Evolutionary conservation across 1,284 basidiomycete genomes (phyloP).

Genomic region (Malassezia equina): DNA sequence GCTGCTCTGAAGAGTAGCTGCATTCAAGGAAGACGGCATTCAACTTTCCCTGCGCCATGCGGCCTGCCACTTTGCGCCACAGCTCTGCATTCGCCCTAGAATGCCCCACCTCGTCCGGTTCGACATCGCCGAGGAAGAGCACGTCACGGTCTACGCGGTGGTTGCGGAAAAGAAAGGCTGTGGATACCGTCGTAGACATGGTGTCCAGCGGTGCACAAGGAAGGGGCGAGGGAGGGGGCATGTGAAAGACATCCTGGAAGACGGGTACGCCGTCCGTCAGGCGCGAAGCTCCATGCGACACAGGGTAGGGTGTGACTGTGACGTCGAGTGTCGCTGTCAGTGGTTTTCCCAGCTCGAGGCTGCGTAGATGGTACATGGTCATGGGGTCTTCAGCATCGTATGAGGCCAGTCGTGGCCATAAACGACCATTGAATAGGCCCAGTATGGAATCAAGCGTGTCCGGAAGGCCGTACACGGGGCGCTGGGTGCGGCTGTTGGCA

Average conservation of each 20-base stretch:
- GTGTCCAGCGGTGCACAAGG: slow-evolving; percentile 26
- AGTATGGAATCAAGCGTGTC: slow-evolving; percentile 61
- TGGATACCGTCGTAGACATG: slow-evolving; percentile 23
- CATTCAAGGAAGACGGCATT: slow-evolving; percentile 40
- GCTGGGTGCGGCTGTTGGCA: slow-evolving; percentile 60
- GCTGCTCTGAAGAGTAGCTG: slow-evolving; percentile 33
- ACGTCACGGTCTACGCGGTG: slow-evolving; percentile 32
- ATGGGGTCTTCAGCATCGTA: slow-evolving; percentile 54
- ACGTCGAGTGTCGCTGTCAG: neutral
- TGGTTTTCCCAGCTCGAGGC: neutral
- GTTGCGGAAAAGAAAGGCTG: slow-evolving; percentile 42
- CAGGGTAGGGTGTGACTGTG: neutral
- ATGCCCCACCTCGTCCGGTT: slow-evolving; percentile 35
- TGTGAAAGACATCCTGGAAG: slow-evolving; percentile 24
- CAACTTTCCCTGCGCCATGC: slow-evolving; percentile 30
- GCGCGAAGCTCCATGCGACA: slow-evolving; percentile 17
- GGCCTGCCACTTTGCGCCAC: slow-evolving; percentile 34
- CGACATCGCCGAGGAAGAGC: slow-evolving; percentile 45
- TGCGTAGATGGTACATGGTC: slow-evolving; percentile 37
- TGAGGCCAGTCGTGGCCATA: slow-evolving; percentile 72
- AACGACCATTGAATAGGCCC: slow-evolving; percentile 62
- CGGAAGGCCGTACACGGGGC: slow-evolving; percentile 58
- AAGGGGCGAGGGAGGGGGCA: slow-evolving; percentile 30
- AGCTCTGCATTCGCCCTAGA: slow-evolving; percentile 28
- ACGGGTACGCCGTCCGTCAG: slow-evolving; percentile 22